Evolutionary conservation across 78 protist genomes (phyloP).

Genomic region (Chrysochromulina parva): DNA sequence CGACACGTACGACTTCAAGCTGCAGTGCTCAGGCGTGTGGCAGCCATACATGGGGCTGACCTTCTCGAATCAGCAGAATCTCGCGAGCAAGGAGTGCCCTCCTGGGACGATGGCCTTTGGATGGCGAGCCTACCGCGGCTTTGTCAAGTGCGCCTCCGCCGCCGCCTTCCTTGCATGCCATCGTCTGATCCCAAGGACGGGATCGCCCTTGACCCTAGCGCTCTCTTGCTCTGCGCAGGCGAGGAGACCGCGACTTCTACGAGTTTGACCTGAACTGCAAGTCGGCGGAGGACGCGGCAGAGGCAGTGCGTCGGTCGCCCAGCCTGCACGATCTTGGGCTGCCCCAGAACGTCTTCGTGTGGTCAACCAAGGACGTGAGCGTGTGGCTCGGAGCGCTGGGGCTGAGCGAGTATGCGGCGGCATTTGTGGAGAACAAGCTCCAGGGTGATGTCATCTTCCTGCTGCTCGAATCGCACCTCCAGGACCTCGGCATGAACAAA

Average conservation of each 20-base stretch:
- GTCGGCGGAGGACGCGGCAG: background rate
- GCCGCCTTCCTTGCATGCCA: too few species aligned
- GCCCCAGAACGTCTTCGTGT: background rate
- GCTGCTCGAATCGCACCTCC: constrained; percentile 15
- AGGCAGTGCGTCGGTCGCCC: background rate
- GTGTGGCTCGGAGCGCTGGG: background rate
- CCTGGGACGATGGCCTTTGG: background rate
- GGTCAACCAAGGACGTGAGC: background rate
- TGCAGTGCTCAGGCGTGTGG: constrained; percentile 20
- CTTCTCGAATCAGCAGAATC: background rate
- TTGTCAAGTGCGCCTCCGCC: too few species aligned
- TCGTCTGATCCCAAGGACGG: too few species aligned
- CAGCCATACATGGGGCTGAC: background rate
- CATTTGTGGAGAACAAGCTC: background rate
- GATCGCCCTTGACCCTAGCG: too few species aligned
- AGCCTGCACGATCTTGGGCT: background rate
- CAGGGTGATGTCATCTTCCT: constrained; percentile 10
- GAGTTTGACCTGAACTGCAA: constrained; percentile 16
- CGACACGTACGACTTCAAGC: constrained; percentile 5
- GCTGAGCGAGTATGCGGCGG: background rate
- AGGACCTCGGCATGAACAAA: background rate
- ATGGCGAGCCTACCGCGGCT: background rate
- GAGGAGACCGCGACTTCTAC: background rate
- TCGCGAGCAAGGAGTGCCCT: background rate
- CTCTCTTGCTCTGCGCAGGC: too few species aligned